phyloP scores from a whole-genome alignment of 768 basidiomycete genomes.

The Auricularia sp. region DNA sequence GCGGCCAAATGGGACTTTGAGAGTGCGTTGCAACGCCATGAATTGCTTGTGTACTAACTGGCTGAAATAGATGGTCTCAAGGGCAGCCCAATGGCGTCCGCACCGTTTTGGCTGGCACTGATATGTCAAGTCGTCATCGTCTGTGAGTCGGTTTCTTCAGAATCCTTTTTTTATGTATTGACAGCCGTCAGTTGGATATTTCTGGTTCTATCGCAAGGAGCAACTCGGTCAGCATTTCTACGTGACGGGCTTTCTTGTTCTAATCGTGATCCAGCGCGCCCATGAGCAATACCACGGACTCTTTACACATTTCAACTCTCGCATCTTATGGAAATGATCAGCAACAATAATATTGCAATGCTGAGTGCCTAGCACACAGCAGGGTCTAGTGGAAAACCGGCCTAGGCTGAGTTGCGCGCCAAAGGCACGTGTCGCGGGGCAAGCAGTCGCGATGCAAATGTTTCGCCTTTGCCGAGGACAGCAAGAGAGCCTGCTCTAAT shows the following conservation, averaged over 20 bases:
- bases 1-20: conserved; percentile 84
- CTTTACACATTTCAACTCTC: not conserved
- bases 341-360: no score
- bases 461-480: no score
- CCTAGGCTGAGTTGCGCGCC: no score
- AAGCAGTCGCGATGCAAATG: no score
- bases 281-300: not conserved
- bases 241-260: not conserved
- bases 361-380: no score
- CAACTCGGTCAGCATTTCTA: conserved; percentile 38
- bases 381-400: no score
- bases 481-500: not conserved
- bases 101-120: conserved; percentile 79
- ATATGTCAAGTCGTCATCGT: conserved; percentile 12
- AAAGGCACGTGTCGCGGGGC: no score
- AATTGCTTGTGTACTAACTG: not conserved
- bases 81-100: conserved; percentile 73
- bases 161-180: not conserved
- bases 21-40: conserved; percentile 26
- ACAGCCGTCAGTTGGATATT: conserved; percentile 59
- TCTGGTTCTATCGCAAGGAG: conserved; percentile 96
- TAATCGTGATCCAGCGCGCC: not conserved
- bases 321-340: not conserved
- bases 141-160: not conserved
- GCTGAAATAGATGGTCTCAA: conserved; percentile 15